Base-by-base conservation (phyloP, 495 filamentous ascomycete species). In the Niebla homalea region DNA sequence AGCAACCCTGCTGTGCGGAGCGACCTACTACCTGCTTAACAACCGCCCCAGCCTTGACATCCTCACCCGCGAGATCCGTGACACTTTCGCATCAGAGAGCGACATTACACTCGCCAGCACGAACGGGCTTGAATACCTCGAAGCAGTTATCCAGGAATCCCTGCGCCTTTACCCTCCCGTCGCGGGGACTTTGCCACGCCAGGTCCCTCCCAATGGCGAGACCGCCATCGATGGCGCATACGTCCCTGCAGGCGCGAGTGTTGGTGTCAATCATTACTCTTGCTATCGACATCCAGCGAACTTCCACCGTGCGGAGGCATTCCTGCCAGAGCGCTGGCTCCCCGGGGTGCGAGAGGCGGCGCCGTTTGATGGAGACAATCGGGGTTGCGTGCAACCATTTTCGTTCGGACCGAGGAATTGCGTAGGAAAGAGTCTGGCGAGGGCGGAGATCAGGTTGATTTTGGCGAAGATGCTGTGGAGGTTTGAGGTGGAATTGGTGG, bases 111-210 rank as follows among this genome's bases (percentile, higher is more conserved):
- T 72, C 39, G 43, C 56, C 0, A 57, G 61, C 3, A 36, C 70
- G 1, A 57, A 60, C 50, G 51, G 54, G 5, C 51, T 78, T 37
- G 67, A 72, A n/a, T 77, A 74, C 44, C 65, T 71, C 32, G 62
- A 67, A 8, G 67, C 65, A 0, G 71, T 72, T 42, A 65, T 78
- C 15, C 65, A 70, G 20, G 76, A 79, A 60, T 69, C 69, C 0
- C 62, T 79, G 20, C 70, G 76, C 4, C 52, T 77, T n/a, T 73
- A 70, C 47, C 71, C 73, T 0, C 70, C 75, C 1, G 66, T 70
- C 0, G 70, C 70, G 7, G 69, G 66, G 23, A 60, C 53, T 4
- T 68, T 75, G 40, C 67, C 67, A 1, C 64, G 75, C 0, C 65
- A 64, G 20, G 70, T 72, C 0, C 65, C 75, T 1, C 63, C 69